Base-by-base conservation (phyloP, 148 eudicot species). In the Beta vulgaris region DNA sequence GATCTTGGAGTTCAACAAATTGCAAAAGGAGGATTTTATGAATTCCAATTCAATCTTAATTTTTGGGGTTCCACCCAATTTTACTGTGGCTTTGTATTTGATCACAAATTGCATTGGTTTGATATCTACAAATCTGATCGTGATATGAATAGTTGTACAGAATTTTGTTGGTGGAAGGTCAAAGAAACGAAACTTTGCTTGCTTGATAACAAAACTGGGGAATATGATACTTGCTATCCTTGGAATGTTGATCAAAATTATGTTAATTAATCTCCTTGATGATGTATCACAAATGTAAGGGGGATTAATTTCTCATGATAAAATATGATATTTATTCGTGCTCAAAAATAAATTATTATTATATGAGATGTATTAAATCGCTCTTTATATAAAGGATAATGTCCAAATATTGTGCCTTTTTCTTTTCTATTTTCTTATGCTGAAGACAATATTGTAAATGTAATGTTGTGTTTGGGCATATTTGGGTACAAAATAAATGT, bases 1-100 rank as follows among this genome's bases (percentile, higher is more conserved):
- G 76, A 72, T 7, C 72, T 72, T 3, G 76, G 76, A 15, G 51
- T n/a, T 19, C 81, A 78, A 18, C 28, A 25, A 35, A 23, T 77
- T 12, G 0, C 49, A 19, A 23, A 60, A 13, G 75, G 75, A 4
- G 29, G 61, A 25, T 48, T 34, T 18, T 77, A 77, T 31, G 75
- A 71, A 34, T 77, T 51, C 8, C 8, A 21, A 51, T 51, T 51
- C 55, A 21, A 6, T 1, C 8, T 21, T 1, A 21, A 21, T 21
- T 18, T 51, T 51, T 51, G 55, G 55, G 55, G 23, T 7, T 0
- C 8, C 55, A 51, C 55, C 5, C 25, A 18, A 6, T 51, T 51
- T 19, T 51, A 18, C 11, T 51, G 55, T 21, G 55, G 55, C 55
- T 51, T 51, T 51, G 55, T 51, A 19, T 51, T 51, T 51, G 55